Conservation (phyloP, 106 monocot genomes). For the Acorus gramineus region DNA sequence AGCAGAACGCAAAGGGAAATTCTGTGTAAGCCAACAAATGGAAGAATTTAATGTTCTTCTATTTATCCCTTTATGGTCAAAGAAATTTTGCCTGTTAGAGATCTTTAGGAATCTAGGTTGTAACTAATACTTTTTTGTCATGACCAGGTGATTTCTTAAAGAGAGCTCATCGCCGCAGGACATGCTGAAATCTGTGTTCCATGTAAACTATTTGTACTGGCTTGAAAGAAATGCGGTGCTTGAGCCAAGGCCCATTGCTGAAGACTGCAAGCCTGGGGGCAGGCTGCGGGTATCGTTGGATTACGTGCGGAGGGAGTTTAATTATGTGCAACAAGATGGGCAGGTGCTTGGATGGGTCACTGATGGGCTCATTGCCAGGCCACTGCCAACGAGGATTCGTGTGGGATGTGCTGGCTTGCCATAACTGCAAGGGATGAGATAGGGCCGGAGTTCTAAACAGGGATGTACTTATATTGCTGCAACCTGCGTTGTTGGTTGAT, state of each 20-base stretch:
- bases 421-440: no score
- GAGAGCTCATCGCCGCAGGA: slow-evolving; percentile 63
- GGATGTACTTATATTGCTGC: no score
- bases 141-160: slow-evolving; percentile 82
- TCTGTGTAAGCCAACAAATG: slow-evolving; percentile 39
- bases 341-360: slow-evolving; percentile 54
- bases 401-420: neutral
- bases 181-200: slow-evolving; percentile 94
- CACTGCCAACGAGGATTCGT: slow-evolving; percentile 56
- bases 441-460: no score
- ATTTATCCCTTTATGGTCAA: no score
- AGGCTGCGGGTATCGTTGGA: slow-evolving; percentile 76
- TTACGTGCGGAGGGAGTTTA: slow-evolving; percentile 65
- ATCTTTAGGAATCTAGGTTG: no score
- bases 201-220: slow-evolving; percentile 88
- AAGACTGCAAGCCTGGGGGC: slow-evolving; percentile 63
- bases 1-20: slow-evolving; percentile 34
- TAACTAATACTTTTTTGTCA: no score
- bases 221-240: slow-evolving; percentile 62
- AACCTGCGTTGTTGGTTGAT: no score
- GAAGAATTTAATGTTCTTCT: no score
- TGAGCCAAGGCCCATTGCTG: slow-evolving; percentile 25
- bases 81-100: no score
- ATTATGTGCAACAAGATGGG: slow-evolving; percentile 50
- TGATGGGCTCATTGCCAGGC: slow-evolving; percentile 83